Percentiles rank a stretch among this genome's conserved stretches.
Evolutionary conservation across 352 stramenopile species (phyloP).

Genomic region (Phytopythium chamaehyphon): DNA sequence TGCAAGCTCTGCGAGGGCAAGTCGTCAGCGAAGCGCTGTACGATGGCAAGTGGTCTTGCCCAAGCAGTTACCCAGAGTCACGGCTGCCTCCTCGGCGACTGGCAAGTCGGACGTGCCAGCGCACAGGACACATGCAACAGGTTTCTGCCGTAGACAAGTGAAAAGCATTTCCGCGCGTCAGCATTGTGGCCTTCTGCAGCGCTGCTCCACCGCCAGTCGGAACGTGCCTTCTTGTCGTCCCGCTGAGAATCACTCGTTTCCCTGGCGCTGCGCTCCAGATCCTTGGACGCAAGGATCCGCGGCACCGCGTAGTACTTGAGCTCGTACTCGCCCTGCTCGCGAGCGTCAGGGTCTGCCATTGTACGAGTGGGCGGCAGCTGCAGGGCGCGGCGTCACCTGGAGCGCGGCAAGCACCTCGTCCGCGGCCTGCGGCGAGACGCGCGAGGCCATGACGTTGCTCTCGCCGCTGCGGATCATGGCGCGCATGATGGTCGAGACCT

Average conservation of each 20-base stretch:
- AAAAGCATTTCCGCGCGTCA: too few relatives aligned
- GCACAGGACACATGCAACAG: slow-evolving; percentile 83
- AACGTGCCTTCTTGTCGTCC: background rate
- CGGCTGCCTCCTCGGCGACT: slow-evolving; percentile 94
- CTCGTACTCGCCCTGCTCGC: slow-evolving; percentile 11
- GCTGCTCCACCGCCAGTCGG: too few relatives aligned
- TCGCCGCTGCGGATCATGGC: slow-evolving; percentile 72
- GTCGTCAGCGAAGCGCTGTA: background rate
- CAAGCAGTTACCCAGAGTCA: slow-evolving; percentile 78
- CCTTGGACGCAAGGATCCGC: slow-evolving; percentile 63
- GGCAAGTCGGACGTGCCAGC: slow-evolving; percentile 95
- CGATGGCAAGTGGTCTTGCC: too few relatives aligned
- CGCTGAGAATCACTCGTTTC: background rate
- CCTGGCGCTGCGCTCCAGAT: slow-evolving; percentile 5
- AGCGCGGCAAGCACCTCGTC: slow-evolving; percentile 33
- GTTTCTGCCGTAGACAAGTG: background rate
- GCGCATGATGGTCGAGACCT: slow-evolving; percentile 89
- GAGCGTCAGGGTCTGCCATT: background rate
- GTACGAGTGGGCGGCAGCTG: background rate
- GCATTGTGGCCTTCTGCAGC: too few relatives aligned
- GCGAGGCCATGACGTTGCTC: slow-evolving; percentile 78
- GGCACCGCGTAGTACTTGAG: slow-evolving; percentile 65
- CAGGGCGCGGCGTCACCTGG: slow-evolving; percentile 18
- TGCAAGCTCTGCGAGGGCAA: slow-evolving; percentile 87
- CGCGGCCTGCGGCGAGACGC: slow-evolving; percentile 50